Percentiles rank a stretch among this genome's conserved stretches.
Evolutionary conservation across 129 eudicot species (phyloP).

Genomic region (Chrysanthemum seticuspe): DNA sequence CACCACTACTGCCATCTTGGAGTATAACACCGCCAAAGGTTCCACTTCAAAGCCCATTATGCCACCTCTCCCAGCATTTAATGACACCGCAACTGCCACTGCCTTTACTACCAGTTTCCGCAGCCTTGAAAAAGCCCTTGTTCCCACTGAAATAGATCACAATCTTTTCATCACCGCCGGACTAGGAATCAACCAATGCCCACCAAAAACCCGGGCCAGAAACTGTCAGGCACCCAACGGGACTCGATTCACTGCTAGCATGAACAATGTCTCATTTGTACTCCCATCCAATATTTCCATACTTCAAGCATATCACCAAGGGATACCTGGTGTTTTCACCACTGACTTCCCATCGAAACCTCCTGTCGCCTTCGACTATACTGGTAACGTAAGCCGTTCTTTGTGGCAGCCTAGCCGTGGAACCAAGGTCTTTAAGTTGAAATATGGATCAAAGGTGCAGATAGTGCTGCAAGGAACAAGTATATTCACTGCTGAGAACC

Average conservation of each 20-base stretch:
- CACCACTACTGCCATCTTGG: slow-evolving; percentile 90
- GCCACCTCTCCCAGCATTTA: slow-evolving; percentile 74
- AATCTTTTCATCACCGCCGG: slow-evolving; percentile 74
- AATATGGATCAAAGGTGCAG: slow-evolving; percentile 75
- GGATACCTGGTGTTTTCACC: slow-evolving; percentile 76
- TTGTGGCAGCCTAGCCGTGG: slow-evolving; percentile 76
- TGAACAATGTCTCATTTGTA: slow-evolving; percentile 82
- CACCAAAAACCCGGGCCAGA: slow-evolving; percentile 43
- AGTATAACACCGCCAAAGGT: slow-evolving; percentile 45
- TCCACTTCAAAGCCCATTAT: slow-evolving; percentile 48
- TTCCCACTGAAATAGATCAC: slow-evolving; percentile 69
- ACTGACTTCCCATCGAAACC: slow-evolving; percentile 70
- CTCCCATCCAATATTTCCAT: slow-evolving; percentile 76
- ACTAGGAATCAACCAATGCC: slow-evolving; percentile 71
- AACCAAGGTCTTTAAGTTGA: slow-evolving; percentile 62
- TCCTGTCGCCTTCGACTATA: slow-evolving; percentile 70
- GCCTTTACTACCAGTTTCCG: slow-evolving; percentile 68
- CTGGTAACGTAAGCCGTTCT: slow-evolving; percentile 78
- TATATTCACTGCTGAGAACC: slow-evolving; percentile 86
- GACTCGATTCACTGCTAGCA: slow-evolving; percentile 84
- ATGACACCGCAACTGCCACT: slow-evolving; percentile 85
- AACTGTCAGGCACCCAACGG: slow-evolving; percentile 93
- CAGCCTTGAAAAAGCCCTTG: slow-evolving; percentile 55
- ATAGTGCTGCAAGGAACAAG: slow-evolving; percentile 84
- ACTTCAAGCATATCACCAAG: slow-evolving; percentile 73